Percentiles rank a stretch among this genome's conserved stretches.
Conservation (phyloP, 169 alveolate genomes). For the Eimeria tenella region DNA sequence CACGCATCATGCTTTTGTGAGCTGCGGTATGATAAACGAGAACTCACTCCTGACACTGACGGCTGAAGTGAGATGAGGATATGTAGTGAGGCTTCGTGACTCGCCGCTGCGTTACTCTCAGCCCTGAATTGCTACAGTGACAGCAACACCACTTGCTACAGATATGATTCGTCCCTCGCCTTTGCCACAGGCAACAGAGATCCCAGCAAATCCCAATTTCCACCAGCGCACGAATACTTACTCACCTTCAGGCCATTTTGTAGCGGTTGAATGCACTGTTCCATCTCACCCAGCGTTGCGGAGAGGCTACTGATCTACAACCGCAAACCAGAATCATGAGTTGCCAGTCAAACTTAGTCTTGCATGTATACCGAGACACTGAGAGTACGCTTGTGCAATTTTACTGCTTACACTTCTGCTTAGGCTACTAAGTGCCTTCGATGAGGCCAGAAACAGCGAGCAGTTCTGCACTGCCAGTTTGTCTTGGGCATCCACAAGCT, state of each 20-base stretch:
- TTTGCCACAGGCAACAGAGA: no score
- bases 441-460: constrained; percentile 59
- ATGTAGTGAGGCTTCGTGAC: constrained; percentile 54
- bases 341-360: not conserved
- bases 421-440: constrained; percentile 56
- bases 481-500: constrained; percentile 42
- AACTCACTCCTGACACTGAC: constrained; percentile 56
- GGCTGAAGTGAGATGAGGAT: constrained; percentile 46
- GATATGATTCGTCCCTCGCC: no score
- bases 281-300: constrained; percentile 45
- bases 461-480: constrained; percentile 63
- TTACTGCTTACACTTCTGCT: constrained; percentile 48
- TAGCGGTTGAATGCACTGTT: constrained; percentile 52
- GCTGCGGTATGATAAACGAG: not conserved
- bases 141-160: not conserved
- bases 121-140: constrained; percentile 45
- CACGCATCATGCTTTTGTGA: not conserved
- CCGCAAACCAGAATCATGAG: not conserved
- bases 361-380: not conserved
- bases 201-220: not conserved
- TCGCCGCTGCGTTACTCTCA: constrained; percentile 54
- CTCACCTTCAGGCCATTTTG: constrained; percentile 63
- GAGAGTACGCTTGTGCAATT: not conserved
- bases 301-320: constrained; percentile 9
- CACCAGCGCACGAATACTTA: not conserved